Evolutionary conservation across 768 basidiomycete genomes (phyloP), one percentile per base, ranked within the genome.

Genomic region (Mycena leptocephala): DNA sequence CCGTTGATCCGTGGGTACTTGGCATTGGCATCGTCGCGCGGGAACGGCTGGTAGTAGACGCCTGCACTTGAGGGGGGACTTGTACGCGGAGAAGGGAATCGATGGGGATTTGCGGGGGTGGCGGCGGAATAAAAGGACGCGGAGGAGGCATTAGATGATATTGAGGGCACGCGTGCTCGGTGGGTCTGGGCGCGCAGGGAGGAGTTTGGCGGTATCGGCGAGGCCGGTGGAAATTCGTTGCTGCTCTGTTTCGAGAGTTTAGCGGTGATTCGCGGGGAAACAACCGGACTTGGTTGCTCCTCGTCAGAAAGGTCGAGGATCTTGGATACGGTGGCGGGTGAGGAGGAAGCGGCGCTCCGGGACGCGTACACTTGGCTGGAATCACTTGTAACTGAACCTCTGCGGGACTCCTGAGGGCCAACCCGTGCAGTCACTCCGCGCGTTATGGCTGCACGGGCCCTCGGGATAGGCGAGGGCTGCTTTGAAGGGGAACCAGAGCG

Each of bases 31-130:
- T 81, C 80, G 48, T 81, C 75, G 39, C 79, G 81, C 48, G 43
- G 81, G 79, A 85, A 84, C 20, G 80, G 81, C 68, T 82, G 87
- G 82, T 80, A 85, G 58, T 72, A 83, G 78, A 79, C 86, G 76
- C 78, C 83, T 75, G 76, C 58, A 7, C 70, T 75, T 71, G 84
- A 81, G 32, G 83, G 84, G 51, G 86, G 76, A 69, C 79, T 81
- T 20, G 84, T 77, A 70, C 88, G 86, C 39, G 85, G 69, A 24
- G 87, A 78, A 28, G 82, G 79, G 78, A 85, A 93, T 37, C 92
- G 90, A 77, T 93, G 88, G 11, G 91, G 91, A 80, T 92, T 92
- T 18, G 91, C 89, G 28, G 92, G 86, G 28, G 91, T 89, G 22
- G 92, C 85, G 0, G 86, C 82, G 9, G 92, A 91, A 78, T 93